Conservation (phyloP, 1,139 yeast genomes). For the Hanseniaspora sp. region DNA sequence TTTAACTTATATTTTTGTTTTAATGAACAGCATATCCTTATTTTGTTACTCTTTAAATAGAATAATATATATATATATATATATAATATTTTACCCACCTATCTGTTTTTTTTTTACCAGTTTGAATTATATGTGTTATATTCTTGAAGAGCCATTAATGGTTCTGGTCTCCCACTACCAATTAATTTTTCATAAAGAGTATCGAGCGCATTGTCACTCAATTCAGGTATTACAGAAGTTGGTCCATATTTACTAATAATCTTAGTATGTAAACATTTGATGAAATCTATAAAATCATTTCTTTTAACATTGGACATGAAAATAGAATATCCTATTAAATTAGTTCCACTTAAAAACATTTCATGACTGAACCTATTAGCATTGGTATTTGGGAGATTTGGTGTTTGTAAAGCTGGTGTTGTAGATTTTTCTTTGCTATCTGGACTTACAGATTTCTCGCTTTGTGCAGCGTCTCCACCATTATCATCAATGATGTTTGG, state of each 20-base stretch:
- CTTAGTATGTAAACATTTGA: neutral
- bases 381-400: neutral
- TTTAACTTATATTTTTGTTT: too few species aligned
- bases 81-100: neutral
- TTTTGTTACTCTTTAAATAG: too few species aligned
- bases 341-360: constrained; percentile 13
- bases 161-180: constrained; percentile 10
- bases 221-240: neutral
- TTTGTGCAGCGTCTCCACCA: neutral
- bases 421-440: neutral
- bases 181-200: neutral
- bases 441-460: neutral
- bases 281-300: constrained; percentile 1
- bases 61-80: neutral
- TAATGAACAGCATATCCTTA: too few species aligned
- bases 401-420: neutral
- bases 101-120: neutral
- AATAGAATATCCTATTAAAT: constrained; percentile 9
- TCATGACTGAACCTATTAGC: constrained; percentile 12
- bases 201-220: neutral
- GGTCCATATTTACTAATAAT: constrained; percentile 9
- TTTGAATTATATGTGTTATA: constrained; percentile 3
- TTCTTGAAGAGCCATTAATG: constrained; percentile 3
- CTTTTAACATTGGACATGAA: constrained; percentile 8
- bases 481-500: neutral